Evolutionary conservation across 768 basidiomycete species (phyloP), one percentile per base, ranked within the genome.

Genomic region (Suillus brevipes): DNA sequence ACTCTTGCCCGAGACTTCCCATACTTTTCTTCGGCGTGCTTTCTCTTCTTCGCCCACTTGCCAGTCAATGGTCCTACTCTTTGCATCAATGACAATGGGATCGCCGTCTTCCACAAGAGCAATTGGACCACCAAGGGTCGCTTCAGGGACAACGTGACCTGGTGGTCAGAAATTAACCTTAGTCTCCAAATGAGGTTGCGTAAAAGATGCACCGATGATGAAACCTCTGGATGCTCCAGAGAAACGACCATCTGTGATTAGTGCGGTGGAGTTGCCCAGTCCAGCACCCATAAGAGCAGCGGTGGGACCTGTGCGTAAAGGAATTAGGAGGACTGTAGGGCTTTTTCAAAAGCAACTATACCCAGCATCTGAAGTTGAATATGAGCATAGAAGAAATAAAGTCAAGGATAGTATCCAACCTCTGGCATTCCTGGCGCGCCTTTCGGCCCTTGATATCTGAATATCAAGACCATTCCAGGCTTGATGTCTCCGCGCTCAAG

Each of bases 401-500:
- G n/a, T 37, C 16, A 13, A 23, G 52, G 23, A 34, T 60, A 59
- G 52, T 13, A 18, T 60, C 73, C 43, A 63, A 86, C 85, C 80
- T 95, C 93, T 10, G 94, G 94, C 92, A 94, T 94, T 28, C 94
- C 94, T 34, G 92, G 94, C n/a, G 86, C 94, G 34, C 94, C 93
- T 74, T 91, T 94, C 1, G 94, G 93, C 14, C 94, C 94, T 78
- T 92, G 91, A 75, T 95, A 95, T 65, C 94, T 84, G 80, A 95
- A 89, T 53, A 95, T 87, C 64, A 94, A 79, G 47, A 91, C 87
- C 74, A 80, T 89, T 0, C 94, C 93, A 3, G 87, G 78, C 68
- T 83, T 91, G 72, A 95, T 88, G 71, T 92, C 87, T 14, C 91
- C 90, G 3, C 80, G 84, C 72, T 85, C 87, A 36, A 95, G 84